Conservation (phyloP, 2,329 filamentous ascomycete species). For the Myriosclerotinia duriaeana region DNA sequence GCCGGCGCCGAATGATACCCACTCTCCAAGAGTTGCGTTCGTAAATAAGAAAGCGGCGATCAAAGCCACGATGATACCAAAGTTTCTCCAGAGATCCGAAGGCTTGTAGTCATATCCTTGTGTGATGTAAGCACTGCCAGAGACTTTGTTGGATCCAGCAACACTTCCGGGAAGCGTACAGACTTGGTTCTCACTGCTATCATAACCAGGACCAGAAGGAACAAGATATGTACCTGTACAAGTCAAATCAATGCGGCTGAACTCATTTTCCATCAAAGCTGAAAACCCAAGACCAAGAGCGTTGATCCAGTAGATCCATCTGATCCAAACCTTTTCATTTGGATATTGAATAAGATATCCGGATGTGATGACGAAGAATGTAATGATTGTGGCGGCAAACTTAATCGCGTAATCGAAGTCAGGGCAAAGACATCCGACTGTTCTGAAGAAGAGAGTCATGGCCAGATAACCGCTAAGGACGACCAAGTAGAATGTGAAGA, state of each 20-base stretch:
- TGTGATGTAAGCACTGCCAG: slow-evolving; percentile 67
- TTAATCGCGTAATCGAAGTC: slow-evolving; percentile 87
- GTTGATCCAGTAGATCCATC: slow-evolving; percentile 81
- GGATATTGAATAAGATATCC: slow-evolving; percentile 84
- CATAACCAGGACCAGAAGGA: slow-evolving; percentile 68
- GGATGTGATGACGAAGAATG: slow-evolving; percentile 75
- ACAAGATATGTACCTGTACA: slow-evolving; percentile 69
- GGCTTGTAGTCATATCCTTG: slow-evolving; percentile 60
- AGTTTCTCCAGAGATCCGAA: slow-evolving; percentile 58
- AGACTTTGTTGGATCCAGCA: slow-evolving; percentile 57
- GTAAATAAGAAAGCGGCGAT: slow-evolving; percentile 73
- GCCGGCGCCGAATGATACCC: slow-evolving; percentile 74
- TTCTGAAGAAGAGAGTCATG: slow-evolving; percentile 77
- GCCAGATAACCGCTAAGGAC: slow-evolving; percentile 66
- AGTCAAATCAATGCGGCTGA: slow-evolving; percentile 64
- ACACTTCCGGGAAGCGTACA: slow-evolving; percentile 66
- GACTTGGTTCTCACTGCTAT: slow-evolving; percentile 70
- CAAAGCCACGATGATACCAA: slow-evolving; percentile 67
- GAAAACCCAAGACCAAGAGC: slow-evolving; percentile 73
- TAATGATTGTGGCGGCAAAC: slow-evolving; percentile 75
- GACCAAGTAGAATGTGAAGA: slow-evolving; percentile 75
- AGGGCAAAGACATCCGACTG: slow-evolving; percentile 70
- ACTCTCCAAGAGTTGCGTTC: slow-evolving; percentile 77
- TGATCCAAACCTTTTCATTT: slow-evolving; percentile 70
- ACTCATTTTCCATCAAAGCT: slow-evolving; percentile 84